Percentiles rank a stretch among this genome's conserved stretches.
These are phyloP conservation scores for Fusarium keratoplasticum DNA, from an alignment of 2,329 filamentous ascomycete species.

Conservation along the genomic window DNA sequence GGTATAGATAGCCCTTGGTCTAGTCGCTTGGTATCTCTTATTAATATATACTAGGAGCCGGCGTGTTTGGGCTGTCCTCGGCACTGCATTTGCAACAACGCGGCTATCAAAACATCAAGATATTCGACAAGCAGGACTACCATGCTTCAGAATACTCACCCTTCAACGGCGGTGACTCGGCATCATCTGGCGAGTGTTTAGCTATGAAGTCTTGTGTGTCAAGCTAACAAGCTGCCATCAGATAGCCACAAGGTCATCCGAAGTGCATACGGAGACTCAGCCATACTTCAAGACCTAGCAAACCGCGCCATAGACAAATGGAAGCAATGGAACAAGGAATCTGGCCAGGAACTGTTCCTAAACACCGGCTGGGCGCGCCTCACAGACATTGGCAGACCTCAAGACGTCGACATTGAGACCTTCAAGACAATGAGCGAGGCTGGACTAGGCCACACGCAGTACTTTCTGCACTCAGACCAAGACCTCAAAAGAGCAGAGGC, in stretches of 20 bases:
- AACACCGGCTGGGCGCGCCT: not conserved
- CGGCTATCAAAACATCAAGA: not conserved
- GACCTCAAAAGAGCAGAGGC: not conserved
- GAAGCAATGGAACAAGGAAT: not conserved
- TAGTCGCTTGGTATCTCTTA: too few species aligned
- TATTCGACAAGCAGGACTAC: not conserved
- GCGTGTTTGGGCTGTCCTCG: not conserved
- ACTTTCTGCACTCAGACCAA: not conserved
- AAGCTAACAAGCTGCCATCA: not conserved
- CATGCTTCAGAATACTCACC: not conserved
- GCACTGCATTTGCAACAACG: not conserved
- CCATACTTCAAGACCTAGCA: not conserved
- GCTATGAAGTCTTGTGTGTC: not conserved
- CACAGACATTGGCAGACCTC: not conserved
- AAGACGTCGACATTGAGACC: not conserved
- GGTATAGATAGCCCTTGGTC: not conserved
- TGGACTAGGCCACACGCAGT: not conserved
- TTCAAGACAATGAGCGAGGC: not conserved
- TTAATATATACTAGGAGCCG: not conserved
- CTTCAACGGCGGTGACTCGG: not conserved
- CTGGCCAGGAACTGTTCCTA: not conserved
- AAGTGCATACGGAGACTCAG: not conserved
- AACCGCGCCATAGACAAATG: conserved; percentile 2
- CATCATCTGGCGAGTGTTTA: not conserved
- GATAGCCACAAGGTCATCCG: conserved; percentile 1